These are phyloP conservation scores for Colletotrichum ledebouriae DNA, from an alignment of 2,329 filamentous ascomycete genomes.

Conservation along the genomic window DNA sequence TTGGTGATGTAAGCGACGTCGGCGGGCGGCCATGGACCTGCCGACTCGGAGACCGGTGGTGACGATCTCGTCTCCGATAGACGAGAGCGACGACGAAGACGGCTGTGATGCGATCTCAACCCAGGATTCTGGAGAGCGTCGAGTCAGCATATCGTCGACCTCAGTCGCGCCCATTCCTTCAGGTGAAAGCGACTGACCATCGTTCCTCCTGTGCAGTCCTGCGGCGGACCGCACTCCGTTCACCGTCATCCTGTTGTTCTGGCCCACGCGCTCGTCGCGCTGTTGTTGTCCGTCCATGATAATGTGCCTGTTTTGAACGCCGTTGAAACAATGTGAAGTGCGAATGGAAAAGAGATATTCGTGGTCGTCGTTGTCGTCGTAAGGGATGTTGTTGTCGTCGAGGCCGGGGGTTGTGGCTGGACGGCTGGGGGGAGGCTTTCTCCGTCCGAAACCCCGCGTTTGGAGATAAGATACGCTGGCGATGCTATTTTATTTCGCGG, in stretches of 20 bases:
- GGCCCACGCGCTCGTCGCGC: conserved; percentile 44
- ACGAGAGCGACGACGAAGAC: conserved; percentile 93
- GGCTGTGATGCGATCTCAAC: conserved; percentile 93
- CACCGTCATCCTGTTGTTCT: conserved; percentile 43
- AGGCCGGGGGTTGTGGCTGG: conserved; percentile 32
- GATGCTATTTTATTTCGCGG: conserved; percentile 29
- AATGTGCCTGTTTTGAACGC: conserved; percentile 12
- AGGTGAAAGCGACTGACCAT: conserved; percentile 44
- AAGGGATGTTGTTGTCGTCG: conserved; percentile 24
- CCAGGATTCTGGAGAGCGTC: conserved; percentile 82
- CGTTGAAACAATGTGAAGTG: conserved; percentile 5
- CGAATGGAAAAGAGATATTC: not conserved
- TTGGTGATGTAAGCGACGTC: conserved; percentile 60
- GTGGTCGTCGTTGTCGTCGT: conserved; percentile 7
- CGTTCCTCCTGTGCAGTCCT: conserved; percentile 41
- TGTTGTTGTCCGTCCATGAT: conserved; percentile 41
- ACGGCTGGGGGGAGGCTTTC: conserved; percentile 35
- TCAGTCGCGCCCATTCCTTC: conserved; percentile 28
- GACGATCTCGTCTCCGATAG: conserved; percentile 87
- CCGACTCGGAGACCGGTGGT: conserved; percentile 88
- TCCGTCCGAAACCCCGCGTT: conserved; percentile 42
- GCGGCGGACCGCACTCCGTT: conserved; percentile 36
- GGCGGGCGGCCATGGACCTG: conserved; percentile 72
- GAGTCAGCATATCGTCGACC: conserved; percentile 21
- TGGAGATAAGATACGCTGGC: conserved; percentile 41